Base-by-base conservation (phyloP, 192 early-diverging fungal genomes). In the Coemansia sp. region DNA sequence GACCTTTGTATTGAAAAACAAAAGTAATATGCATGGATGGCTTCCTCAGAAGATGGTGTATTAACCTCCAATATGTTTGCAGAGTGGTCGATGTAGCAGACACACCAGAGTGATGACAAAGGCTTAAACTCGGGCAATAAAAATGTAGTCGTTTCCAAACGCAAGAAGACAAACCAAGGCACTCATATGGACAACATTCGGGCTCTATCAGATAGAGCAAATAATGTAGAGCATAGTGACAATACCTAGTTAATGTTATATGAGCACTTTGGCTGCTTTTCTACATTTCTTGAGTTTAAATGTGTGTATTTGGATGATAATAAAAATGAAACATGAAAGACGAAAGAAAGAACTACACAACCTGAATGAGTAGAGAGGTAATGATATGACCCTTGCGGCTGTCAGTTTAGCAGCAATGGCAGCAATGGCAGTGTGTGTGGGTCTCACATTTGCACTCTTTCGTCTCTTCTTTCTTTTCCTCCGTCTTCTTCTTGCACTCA, bases 381-480 rank as follows among this genome's bases (percentile, higher is more conserved):
- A 19, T 22, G 11, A 25, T 53, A 44, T 45, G 32, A 32, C 32
- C 32, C 7, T 56, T 56, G 25, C 55, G 22, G 25, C 55, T 16
- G 20, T 20, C 51, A 53, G 20, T n/a, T 44, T 54, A 71, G 48
- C 59, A 56, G 40, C 60, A 72, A 17, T 59, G 54, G 55, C 64
- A 70, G 38, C 75, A 71, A 39, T 75, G 72, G 37, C 53, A 62
- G 63, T 50, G 63, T 39, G 55, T 16, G 59, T 51, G 70, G n/a
- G 20, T 53, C 44, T 57, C 64, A 55, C 72, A 67, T 12, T 60
- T 69, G 59, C 76, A 78, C 57, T 61, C 65, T 45, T 71, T 65
- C n/a, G 38, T 37, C 25, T 64, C 64, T 54, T 61, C 59, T 42
- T 58, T 64, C 41, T 41, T 42, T 40, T 66, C 65, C 41, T 60